A percentile compares a stretch with the other conserved stretches of the same genome.
These are phyloP conservation scores for Ogataea paraovalis DNA, from an alignment of 805 yeast species.

Conservation along the genomic window DNA sequence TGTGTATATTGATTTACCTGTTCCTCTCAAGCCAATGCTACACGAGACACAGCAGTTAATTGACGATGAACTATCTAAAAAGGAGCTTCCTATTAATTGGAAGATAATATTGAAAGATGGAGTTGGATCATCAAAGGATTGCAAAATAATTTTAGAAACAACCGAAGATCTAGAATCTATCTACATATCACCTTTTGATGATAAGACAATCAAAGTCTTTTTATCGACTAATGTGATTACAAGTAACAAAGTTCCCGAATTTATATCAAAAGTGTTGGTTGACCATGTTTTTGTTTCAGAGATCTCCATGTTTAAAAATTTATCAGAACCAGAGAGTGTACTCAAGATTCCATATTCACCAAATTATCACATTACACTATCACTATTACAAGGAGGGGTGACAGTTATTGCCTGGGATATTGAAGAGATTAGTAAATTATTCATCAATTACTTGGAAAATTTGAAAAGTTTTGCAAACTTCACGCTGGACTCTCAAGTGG, in stretches of 20 bases:
- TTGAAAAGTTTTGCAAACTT: constrained; percentile 61
- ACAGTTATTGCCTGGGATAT: constrained; percentile 72
- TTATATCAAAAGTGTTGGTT: constrained; percentile 34
- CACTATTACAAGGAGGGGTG: constrained; percentile 69
- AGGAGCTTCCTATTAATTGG: constrained; percentile 22
- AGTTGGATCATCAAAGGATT: constrained; percentile 28
- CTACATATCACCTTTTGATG: constrained; percentile 36
- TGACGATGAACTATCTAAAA: constrained; percentile 22
- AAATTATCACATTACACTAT: constrained; percentile 69
- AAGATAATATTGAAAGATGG: constrained; percentile 30
- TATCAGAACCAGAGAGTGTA: constrained; percentile 25
- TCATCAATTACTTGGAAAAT: constrained; percentile 51
- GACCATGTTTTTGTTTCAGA: constrained; percentile 40
- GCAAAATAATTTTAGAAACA: constrained; percentile 34
- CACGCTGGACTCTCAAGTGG: constrained; percentile 74
- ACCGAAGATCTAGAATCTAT: constrained; percentile 23
- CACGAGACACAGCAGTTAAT: constrained; percentile 34
- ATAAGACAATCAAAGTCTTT: constrained; percentile 31
- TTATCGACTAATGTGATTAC: constrained; percentile 27
- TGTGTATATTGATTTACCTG: constrained; percentile 36
- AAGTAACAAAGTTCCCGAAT: constrained; percentile 32
- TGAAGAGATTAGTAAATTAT: constrained; percentile 44
- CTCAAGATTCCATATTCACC: constrained; percentile 57
- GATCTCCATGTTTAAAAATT: constrained; percentile 27
- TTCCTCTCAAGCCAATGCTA: constrained; percentile 30